Evolutionary conservation across 805 yeast species (phyloP).

Genomic region (Kluyveromyces dobzhanskii): DNA sequence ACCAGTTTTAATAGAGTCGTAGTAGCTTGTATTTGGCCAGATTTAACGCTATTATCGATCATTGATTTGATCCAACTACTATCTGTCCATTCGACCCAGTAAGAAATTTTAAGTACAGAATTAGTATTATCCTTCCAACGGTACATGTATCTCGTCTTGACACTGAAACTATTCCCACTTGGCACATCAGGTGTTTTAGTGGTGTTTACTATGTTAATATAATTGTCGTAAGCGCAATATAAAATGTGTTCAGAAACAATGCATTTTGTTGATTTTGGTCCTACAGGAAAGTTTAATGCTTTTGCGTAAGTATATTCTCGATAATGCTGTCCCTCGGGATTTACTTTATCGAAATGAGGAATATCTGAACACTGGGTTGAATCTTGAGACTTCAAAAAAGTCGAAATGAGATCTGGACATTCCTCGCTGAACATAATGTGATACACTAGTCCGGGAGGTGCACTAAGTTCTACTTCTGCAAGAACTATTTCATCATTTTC

Average conservation of each 20-base stretch:
- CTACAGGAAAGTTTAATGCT: constrained; percentile 72
- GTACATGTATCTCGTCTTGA: constrained; percentile 61
- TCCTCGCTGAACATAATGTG: constrained; percentile 62
- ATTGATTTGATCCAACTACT: constrained; percentile 87
- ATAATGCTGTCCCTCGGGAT: constrained; percentile 35
- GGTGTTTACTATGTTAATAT: constrained; percentile 51
- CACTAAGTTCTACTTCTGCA: constrained; percentile 44
- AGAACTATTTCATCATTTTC: constrained; percentile 44
- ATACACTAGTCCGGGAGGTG: constrained; percentile 72
- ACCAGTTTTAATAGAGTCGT: constrained; percentile 34
- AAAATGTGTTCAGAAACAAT: constrained; percentile 52
- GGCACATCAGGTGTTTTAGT: constrained; percentile 92
- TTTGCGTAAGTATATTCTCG: constrained; percentile 62
- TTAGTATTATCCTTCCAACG: constrained; percentile 64
- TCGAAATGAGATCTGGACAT: constrained; percentile 33
- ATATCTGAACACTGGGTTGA: constrained; percentile 32
- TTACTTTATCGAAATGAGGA: constrained; percentile 24
- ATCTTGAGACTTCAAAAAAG: constrained; percentile 34
- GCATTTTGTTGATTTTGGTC: constrained; percentile 88
- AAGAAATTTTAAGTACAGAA: constrained; percentile 58
- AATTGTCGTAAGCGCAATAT: constrained; percentile 42
- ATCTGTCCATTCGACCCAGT: constrained; percentile 80
- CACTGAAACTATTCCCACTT: constrained; percentile 73
- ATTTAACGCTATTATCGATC: constrained; percentile 73
- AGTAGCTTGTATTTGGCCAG: constrained; percentile 68